Conservation (phyloP, 75 land plant species). For the Cryptomeria japonica region DNA sequence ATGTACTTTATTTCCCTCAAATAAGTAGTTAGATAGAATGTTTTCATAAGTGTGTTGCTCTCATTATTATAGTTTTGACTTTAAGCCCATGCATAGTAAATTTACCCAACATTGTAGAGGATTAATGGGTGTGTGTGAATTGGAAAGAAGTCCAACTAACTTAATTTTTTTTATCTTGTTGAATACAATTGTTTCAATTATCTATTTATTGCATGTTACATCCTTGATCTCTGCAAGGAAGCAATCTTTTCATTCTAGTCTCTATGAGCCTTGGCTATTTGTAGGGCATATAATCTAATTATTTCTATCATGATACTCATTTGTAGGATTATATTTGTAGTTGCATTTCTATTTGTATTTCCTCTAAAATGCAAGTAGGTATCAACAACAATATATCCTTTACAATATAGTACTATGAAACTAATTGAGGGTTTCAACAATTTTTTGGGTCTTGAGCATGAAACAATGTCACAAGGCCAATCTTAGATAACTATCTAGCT, state of each 20-base stretch:
- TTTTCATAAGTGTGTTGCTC: no score
- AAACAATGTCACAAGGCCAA: conserved; percentile 35
- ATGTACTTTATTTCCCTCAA: neutral
- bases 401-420: conserved; percentile 24
- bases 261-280: neutral
- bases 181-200: neutral
- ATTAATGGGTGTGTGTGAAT: neutral
- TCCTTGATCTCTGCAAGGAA: neutral
- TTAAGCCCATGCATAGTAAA: neutral
- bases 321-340: no score
- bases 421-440: conserved; percentile 44
- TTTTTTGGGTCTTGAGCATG: conserved; percentile 70
- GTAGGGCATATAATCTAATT: neutral
- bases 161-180: neutral
- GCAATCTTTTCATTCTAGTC: neutral
- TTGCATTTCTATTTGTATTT: no score
- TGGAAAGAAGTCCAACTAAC: neutral
- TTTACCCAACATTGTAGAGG: neutral
- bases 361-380: no score
- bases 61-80: no score
- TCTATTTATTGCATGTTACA: no score
- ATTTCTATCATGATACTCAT: neutral
- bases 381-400: neutral
- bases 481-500: no score
- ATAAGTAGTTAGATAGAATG: no score